Conservation (phyloP, 495 filamentous ascomycete genomes). For the Parathielavia appendiculata region DNA sequence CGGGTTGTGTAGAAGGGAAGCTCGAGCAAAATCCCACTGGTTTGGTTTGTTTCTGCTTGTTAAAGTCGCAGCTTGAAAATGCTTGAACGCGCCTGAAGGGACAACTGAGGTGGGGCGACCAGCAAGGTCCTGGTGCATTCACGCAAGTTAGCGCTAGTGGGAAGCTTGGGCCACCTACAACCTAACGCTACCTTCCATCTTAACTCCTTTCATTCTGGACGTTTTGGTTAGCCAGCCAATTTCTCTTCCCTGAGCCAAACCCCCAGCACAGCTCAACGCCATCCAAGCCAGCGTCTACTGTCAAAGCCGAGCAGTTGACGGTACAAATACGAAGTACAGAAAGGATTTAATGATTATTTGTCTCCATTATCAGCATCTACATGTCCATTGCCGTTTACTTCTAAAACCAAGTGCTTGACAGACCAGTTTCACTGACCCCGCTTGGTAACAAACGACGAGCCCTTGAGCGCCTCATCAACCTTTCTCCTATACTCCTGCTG, state of each 20-base stretch:
- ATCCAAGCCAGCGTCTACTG: neutral
- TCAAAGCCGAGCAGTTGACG: neutral
- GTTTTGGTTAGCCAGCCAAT: no score
- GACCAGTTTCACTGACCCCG: neutral
- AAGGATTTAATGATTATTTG: neutral
- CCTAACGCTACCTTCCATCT: no score
- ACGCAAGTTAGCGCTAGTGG: neutral
- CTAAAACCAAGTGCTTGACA: neutral
- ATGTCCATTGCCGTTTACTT: neutral
- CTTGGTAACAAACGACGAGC: constrained; percentile 30
- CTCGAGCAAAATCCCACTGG: neutral
- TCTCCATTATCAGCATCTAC: no score
- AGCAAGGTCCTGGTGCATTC: neutral
- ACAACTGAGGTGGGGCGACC: constrained; percentile 5
- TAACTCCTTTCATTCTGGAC: no score
- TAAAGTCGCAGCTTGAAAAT: constrained; percentile 3
- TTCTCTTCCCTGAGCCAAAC: no score
- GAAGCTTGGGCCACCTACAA: constrained; percentile 17
- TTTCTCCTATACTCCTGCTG: constrained; percentile 67
- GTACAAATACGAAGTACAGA: neutral
- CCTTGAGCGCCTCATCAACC: constrained; percentile 57
- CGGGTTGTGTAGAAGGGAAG: neutral
- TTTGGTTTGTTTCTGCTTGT: constrained; percentile 3
- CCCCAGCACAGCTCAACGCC: no score
- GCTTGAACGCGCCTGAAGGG: constrained; percentile 4